phyloP scores from a whole-genome alignment of 805 yeast species.

The Cyberlindnera veronae region DNA sequence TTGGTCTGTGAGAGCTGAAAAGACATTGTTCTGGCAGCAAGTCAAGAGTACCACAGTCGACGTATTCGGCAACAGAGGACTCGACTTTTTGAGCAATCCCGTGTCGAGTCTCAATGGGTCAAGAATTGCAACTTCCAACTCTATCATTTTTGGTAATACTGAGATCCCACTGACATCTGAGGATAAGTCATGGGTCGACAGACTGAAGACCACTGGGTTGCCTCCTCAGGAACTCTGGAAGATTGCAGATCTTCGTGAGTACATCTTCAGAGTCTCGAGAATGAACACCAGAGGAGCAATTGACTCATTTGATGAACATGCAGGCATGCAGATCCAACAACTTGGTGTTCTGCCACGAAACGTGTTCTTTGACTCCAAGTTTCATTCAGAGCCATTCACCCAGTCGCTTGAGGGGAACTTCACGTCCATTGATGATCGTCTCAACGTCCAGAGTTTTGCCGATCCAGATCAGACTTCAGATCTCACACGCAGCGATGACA shows the following conservation, averaged over 20 bases:
- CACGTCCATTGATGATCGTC: constrained; percentile 14
- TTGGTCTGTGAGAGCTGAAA: constrained; percentile 69
- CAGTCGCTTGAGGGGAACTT: constrained; percentile 12
- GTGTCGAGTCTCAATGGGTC: constrained; percentile 12
- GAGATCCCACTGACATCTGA: constrained; percentile 57
- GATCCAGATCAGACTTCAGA: constrained; percentile 8
- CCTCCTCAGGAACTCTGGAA: constrained; percentile 79
- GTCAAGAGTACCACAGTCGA: constrained; percentile 35
- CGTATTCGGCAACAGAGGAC: constrained; percentile 43
- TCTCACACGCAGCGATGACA: constrained; percentile 9
- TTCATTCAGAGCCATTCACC: constrained; percentile 16
- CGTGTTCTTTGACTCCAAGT: constrained; percentile 45
- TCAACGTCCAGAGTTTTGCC: constrained; percentile 10
- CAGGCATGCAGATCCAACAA: constrained; percentile 27
- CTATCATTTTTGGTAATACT: constrained; percentile 36
- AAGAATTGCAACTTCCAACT: constrained; percentile 17
- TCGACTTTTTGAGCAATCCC: constrained; percentile 31
- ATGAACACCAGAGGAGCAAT: constrained; percentile 27
- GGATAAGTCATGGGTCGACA: constrained; percentile 71
- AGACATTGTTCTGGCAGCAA: constrained; percentile 79
- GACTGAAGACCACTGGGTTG: constrained; percentile 70
- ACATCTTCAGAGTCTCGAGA: constrained; percentile 57
- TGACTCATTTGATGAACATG: constrained; percentile 14
- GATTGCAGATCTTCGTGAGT: constrained; percentile 63
- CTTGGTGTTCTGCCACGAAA: constrained; percentile 45